Percentiles rank a stretch among this genome's conserved stretches.
These are phyloP conservation scores for Ajuga reptans DNA, from an alignment of 305 asterid species.

Conservation along the genomic window DNA sequence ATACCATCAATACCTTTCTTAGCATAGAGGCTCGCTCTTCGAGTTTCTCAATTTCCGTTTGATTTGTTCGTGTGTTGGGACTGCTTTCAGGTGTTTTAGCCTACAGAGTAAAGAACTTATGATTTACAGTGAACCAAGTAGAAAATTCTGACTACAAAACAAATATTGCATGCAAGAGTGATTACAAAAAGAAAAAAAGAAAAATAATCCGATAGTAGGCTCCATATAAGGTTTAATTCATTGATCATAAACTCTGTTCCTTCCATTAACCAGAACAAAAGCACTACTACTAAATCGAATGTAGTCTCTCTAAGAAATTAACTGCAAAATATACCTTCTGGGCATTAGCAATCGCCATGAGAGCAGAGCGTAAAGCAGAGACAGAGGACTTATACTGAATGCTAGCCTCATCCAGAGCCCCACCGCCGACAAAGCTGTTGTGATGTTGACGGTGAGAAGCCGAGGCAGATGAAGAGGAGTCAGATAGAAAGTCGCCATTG, in stretches of 20 bases:
- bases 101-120: constrained; percentile 13
- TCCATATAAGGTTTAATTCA: no score
- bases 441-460: constrained; percentile 33
- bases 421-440: constrained; percentile 50
- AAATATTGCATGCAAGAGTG: no score
- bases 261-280: no score
- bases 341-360: constrained; percentile 45
- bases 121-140: background rate
- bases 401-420: constrained; percentile 79
- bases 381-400: constrained; percentile 56
- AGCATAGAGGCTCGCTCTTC: constrained; percentile 44
- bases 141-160: background rate
- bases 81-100: constrained; percentile 42
- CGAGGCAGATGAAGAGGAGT: no score
- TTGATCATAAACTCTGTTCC: no score
- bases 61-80: constrained; percentile 40
- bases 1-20: no score
- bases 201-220: no score
- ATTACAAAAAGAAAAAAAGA: no score
- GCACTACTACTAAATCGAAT: no score
- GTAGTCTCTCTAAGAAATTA: background rate
- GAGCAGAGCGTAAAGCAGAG: constrained; percentile 49
- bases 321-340: constrained; percentile 39
- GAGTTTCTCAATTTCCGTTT: constrained; percentile 51
- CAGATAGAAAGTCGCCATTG: constrained; percentile 43